phyloP scores from a whole-genome alignment of 306 rosid species.

The Vicia sativa region DNA sequence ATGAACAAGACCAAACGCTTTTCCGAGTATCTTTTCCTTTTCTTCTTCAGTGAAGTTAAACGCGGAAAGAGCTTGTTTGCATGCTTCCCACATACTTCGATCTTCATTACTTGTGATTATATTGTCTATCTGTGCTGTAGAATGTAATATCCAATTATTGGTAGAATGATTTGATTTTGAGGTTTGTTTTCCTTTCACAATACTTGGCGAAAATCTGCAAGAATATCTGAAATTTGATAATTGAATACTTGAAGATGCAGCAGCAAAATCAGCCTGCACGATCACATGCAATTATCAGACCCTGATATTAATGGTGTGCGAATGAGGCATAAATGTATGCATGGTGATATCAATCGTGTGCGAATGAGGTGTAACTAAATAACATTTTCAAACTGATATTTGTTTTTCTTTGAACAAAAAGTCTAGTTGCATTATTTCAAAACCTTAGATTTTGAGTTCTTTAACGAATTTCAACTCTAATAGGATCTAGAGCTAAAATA shows the following conservation, averaged over 20 bases:
- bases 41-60: slow-evolving; percentile 69
- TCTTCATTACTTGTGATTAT: slow-evolving; percentile 55
- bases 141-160: slow-evolving; percentile 59
- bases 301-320: background rate
- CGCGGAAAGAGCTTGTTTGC: slow-evolving; percentile 57
- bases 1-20: slow-evolving; percentile 81
- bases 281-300: slow-evolving; percentile 32
- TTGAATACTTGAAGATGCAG: slow-evolving; percentile 41
- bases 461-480: no score
- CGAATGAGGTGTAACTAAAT: background rate
- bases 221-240: slow-evolving; percentile 35
- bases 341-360: background rate
- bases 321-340: background rate
- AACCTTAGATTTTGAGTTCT: no score
- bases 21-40: slow-evolving; percentile 83
- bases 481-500: no score
- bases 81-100: slow-evolving; percentile 68
- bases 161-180: slow-evolving; percentile 30
- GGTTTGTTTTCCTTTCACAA: slow-evolving; percentile 42
- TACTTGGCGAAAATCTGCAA: slow-evolving; percentile 37
- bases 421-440: no score
- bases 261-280: slow-evolving; percentile 50
- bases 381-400: background rate
- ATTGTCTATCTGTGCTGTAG: slow-evolving; percentile 59
- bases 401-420: background rate